Percentiles rank a stretch among this genome's conserved stretches.
phyloP scores from a whole-genome alignment of 2,329 filamentous ascomycete genomes.

The Ceratocystis smalleyi region DNA sequence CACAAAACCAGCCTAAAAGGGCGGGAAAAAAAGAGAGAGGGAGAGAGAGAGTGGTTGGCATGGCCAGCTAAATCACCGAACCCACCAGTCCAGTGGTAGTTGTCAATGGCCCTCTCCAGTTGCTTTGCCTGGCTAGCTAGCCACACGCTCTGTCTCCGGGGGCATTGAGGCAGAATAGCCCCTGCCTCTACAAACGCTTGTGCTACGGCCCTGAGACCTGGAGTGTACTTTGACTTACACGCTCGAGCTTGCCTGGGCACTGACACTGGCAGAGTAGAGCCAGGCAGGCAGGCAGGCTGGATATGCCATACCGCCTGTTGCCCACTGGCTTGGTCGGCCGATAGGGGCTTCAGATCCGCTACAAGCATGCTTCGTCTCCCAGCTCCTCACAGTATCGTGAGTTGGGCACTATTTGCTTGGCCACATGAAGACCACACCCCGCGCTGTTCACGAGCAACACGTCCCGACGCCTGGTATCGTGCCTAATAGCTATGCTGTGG shows the following conservation, averaged over 20 bases:
- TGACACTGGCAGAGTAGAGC: neutral
- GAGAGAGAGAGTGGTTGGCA: too few species aligned
- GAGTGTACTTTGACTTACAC: neutral
- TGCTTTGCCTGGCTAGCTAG: too few species aligned
- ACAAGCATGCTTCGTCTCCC: neutral
- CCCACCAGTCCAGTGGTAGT: too few species aligned
- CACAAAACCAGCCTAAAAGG: too few species aligned
- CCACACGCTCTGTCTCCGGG: neutral
- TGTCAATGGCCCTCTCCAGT: too few species aligned
- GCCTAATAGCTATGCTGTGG: neutral
- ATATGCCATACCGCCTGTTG: neutral
- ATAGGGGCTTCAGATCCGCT: neutral
- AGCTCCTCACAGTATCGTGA: neutral
- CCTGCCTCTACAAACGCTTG: neutral
- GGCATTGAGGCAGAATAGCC: neutral
- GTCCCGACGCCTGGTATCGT: neutral
- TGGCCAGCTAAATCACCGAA: too few species aligned
- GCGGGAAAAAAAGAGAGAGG: too few species aligned
- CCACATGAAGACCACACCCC: neutral
- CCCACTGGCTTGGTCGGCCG: neutral
- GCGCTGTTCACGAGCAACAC: neutral
- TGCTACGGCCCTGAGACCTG: neutral
- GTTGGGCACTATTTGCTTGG: neutral
- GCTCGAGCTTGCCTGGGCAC: neutral
- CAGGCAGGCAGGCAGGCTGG: neutral